Percentiles rank a stretch among this genome's conserved stretches.
Conservation (phyloP, 345 rosid genomes). For the Erysimum cheiranthoides region DNA sequence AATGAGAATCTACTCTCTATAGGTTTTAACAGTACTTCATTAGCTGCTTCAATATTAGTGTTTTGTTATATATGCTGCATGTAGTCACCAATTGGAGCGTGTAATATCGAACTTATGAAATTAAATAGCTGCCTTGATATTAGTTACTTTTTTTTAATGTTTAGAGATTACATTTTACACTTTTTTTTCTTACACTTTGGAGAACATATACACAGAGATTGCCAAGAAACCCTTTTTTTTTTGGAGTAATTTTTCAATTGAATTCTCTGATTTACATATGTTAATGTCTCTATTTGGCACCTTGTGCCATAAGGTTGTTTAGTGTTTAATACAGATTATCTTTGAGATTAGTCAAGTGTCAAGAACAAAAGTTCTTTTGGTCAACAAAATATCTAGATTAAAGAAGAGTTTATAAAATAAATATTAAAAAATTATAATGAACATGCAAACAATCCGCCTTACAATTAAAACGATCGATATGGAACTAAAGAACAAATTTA, state of each 20-base stretch:
- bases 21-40: not conserved
- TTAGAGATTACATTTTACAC: not conserved
- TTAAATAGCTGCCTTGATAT: not conserved
- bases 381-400: too few relatives aligned
- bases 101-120: not conserved
- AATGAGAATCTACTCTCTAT: not conserved
- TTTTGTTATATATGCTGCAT: not conserved
- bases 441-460: too few relatives aligned
- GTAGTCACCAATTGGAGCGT: not conserved
- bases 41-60: not conserved
- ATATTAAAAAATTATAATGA: too few relatives aligned
- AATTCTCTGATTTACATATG: not conserved
- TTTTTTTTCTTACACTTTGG: not conserved
- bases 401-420: too few relatives aligned
- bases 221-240: not conserved
- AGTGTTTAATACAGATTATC: not conserved
- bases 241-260: not conserved
- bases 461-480: too few relatives aligned
- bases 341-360: not conserved
- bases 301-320: not conserved
- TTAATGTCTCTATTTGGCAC: not conserved
- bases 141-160: not conserved
- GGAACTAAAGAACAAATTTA: too few relatives aligned
- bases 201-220: not conserved
- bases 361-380: too few relatives aligned